Percentiles rank a stretch among this genome's conserved stretches.
Evolutionary conservation across 192 early-diverging fungal genomes (phyloP).

Genomic region (Spizellomyces sp.): DNA sequence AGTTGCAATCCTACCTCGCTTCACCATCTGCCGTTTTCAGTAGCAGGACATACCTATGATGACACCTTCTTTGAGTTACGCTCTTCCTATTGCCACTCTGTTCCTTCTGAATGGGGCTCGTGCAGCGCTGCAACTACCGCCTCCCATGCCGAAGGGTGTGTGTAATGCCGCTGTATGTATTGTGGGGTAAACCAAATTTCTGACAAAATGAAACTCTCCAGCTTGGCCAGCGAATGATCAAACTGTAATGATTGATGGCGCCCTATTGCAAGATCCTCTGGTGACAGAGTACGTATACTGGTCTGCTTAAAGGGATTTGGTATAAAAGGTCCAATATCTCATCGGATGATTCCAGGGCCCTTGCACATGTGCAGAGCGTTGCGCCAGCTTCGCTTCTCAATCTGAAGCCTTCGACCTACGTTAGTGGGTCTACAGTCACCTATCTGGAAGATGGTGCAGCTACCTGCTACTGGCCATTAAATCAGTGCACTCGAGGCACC

Average conservation of each 20-base stretch:
- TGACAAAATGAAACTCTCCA: not conserved
- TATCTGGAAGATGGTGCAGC: slow-evolving; percentile 12
- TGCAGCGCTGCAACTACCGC: slow-evolving; percentile 3
- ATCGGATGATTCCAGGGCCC: slow-evolving; percentile 5
- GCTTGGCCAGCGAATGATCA: slow-evolving; percentile 27
- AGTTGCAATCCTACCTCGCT: too few relatives aligned
- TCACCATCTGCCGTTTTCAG: too few relatives aligned
- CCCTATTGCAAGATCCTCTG: slow-evolving; percentile 18
- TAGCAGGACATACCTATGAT: too few relatives aligned
- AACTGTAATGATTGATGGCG: slow-evolving; percentile 15
- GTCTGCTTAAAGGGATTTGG: too few relatives aligned
- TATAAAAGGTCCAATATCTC: too few relatives aligned
- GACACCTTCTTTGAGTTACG: too few relatives aligned
- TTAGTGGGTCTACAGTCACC: not conserved
- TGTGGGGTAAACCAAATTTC: too few relatives aligned
- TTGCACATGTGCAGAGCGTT: slow-evolving; percentile 25
- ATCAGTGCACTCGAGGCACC: slow-evolving; percentile 23
- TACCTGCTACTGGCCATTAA: slow-evolving; percentile 35
- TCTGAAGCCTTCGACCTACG: slow-evolving; percentile 22
- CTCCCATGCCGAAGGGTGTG: slow-evolving; percentile 16
- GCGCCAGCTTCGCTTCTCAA: slow-evolving; percentile 25
- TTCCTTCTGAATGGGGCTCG: not conserved
- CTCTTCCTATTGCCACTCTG: too few relatives aligned
- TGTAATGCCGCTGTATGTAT: too few relatives aligned
- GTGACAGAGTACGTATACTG: slow-evolving; percentile 17